Percentiles rank a stretch among this genome's conserved stretches.
These are phyloP conservation scores for Sporothrix globosa DNA, from an alignment of 2,329 filamentous ascomycete species.

Conservation along the genomic window DNA sequence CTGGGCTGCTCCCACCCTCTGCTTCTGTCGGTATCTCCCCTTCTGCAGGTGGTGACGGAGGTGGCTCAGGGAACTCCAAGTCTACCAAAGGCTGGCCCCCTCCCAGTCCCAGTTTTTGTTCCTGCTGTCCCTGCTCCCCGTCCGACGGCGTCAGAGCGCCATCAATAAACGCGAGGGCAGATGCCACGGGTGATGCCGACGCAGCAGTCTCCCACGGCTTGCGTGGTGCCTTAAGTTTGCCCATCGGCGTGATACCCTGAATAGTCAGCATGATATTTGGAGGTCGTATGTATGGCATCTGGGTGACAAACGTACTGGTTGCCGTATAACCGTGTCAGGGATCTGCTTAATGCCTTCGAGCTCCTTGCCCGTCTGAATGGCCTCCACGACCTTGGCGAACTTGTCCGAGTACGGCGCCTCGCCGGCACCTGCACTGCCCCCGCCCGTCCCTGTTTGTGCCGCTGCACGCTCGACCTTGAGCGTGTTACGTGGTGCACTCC, in stretches of 20 bases:
- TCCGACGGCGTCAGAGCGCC: constrained; percentile 4
- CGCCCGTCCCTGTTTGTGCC: constrained; percentile 27
- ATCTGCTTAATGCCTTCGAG: constrained; percentile 89
- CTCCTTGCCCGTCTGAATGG: constrained; percentile 79
- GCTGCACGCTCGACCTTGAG: constrained; percentile 48
- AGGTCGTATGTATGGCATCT: neutral
- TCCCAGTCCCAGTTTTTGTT: neutral
- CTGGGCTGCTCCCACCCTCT: neutral
- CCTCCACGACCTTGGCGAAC: constrained; percentile 82
- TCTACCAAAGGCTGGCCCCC: constrained; percentile 39
- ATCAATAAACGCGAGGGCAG: constrained; percentile 9
- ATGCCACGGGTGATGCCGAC: constrained; percentile 22
- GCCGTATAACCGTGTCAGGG: constrained; percentile 74
- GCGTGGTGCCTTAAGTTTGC: constrained; percentile 52
- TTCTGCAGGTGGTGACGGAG: constrained; percentile 34
- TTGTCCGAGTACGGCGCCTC: constrained; percentile 74
- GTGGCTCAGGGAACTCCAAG: constrained; percentile 41
- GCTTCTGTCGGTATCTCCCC: neutral
- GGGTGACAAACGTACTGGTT: constrained; percentile 57
- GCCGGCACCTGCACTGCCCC: constrained; percentile 35
- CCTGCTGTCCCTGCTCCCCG: neutral
- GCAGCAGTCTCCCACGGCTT: constrained; percentile 79
- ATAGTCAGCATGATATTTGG: neutral
- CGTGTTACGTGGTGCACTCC: constrained; percentile 53
- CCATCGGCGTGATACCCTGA: constrained; percentile 54